Evolutionary conservation across 345 rosid species (phyloP), one percentile per base, ranked within the genome.

Genomic region (Gossypium thurberi): DNA sequence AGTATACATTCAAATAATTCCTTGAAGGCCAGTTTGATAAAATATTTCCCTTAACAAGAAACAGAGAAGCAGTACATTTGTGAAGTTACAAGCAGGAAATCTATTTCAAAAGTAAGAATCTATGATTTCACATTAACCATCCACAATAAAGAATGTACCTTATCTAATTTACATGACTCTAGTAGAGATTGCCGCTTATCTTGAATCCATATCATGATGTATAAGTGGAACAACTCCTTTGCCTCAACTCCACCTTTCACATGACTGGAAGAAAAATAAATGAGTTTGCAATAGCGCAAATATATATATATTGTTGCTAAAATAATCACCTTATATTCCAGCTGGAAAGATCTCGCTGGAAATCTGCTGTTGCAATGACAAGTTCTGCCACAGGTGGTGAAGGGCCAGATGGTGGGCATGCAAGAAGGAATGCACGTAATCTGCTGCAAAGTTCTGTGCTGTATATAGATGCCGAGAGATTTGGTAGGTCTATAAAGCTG

Each of bases 241-340:
- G 99, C 99, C 85, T 95, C 93, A 60, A 95, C 93, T 46, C 99
- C 99, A 52, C 96, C 99, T 86, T 95, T 94, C 71, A 89, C 79
- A 75, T 93, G 84, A 81, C 99, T 95, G 88, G 18, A 62, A 76
- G 78, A 26, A 70, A 75, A 48, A 61, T 40, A 65, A 20, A 21
- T 6, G 37, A 65, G 53, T 66, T 42, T 66, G 63, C 67, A 23
- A 9, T 2, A 70, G 72, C 56, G 43, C 51, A 68, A 59, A 66
- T 2, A 33, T 17, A 44, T 67, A 17, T 51, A 50, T 23, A 3
- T 11, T 23, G 25, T 72, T 76, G 72, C 43, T 44, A 40, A 63
- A 57, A 69, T 23, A 18, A 80, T 69, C 75, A 91, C 99, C 93
- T 85, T 37, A 92, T 86, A 74, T 80, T 84, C 99, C 98, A 95